These are phyloP conservation scores for Pyrenula massariospora DNA, from an alignment of 495 filamentous ascomycete genomes.

Conservation along the genomic window DNA sequence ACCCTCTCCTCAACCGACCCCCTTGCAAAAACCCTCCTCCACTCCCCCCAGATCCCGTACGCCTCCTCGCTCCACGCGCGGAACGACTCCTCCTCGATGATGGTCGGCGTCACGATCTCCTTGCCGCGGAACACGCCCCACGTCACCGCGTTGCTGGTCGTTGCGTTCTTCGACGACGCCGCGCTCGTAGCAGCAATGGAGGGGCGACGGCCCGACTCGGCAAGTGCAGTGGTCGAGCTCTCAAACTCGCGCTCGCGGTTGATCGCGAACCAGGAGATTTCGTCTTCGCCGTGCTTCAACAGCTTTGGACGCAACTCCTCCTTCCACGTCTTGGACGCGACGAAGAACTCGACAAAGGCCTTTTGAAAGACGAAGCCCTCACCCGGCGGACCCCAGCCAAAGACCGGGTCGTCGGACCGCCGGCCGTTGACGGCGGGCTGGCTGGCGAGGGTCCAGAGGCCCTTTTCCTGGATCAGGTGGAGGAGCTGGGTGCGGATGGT, in stretches of 20 bases:
- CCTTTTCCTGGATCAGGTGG: slow-evolving; percentile 56
- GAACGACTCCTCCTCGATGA: slow-evolving; percentile 95
- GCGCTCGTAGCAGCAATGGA: slow-evolving; percentile 19
- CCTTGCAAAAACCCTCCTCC: slow-evolving; percentile 70
- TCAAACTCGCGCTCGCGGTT: slow-evolving; percentile 62
- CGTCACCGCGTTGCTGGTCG: slow-evolving; percentile 81
- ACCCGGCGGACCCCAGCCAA: slow-evolving; percentile 87
- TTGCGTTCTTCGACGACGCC: slow-evolving; percentile 26
- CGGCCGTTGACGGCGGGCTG: slow-evolving; percentile 89
- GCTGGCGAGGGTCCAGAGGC: slow-evolving; percentile 93
- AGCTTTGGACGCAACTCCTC: slow-evolving; percentile 47
- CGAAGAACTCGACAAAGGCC: slow-evolving; percentile 93
- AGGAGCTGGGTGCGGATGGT: slow-evolving; percentile 65
- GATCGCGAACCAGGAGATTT: slow-evolving; percentile 75
- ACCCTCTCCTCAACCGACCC: slow-evolving; percentile 55
- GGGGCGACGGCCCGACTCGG: slow-evolving; percentile 1
- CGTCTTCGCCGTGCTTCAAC: slow-evolving; percentile 38
- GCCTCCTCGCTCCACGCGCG: slow-evolving; percentile 92
- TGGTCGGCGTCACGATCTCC: slow-evolving; percentile 94
- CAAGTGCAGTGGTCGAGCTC: slow-evolving; percentile 36
- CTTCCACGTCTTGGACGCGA: slow-evolving; percentile 58
- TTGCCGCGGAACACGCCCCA: slow-evolving; percentile 96
- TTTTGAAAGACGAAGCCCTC: slow-evolving; percentile 95
- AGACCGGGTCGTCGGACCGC: slow-evolving; percentile 59
- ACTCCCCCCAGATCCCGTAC: slow-evolving; percentile 89